A percentile compares a stretch with the other conserved stretches of the same genome.
phyloP scores from a whole-genome alignment of 2,329 filamentous ascomycete genomes.

The Curvularia verruculosa region DNA sequence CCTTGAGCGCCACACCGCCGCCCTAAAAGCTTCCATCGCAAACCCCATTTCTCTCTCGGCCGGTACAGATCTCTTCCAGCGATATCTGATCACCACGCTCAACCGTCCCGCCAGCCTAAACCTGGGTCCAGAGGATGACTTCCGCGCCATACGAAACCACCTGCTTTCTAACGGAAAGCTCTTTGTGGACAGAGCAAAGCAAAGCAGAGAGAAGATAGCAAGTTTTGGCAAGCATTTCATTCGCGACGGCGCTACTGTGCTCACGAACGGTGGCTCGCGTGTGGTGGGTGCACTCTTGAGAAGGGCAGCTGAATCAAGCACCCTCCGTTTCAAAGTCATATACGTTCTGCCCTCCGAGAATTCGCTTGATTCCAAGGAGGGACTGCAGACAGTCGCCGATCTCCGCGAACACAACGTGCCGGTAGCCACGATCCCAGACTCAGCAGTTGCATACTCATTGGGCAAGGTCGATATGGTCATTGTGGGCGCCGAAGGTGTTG shows the following conservation, averaged over 20 bases:
- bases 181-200: slow-evolving; percentile 86
- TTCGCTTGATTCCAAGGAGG: slow-evolving; percentile 59
- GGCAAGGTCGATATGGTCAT: slow-evolving; percentile 72
- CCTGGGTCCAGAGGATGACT: slow-evolving; percentile 65
- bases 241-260: slow-evolving; percentile 76
- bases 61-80: slow-evolving; percentile 93
- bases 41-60: slow-evolving; percentile 93
- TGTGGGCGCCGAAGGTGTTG: slow-evolving; percentile 79
- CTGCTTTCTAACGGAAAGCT: slow-evolving; percentile 83
- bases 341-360: slow-evolving; percentile 59
- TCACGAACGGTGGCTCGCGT: slow-evolving; percentile 87
- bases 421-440: slow-evolving; percentile 79
- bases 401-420: slow-evolving; percentile 77
- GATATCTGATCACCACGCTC: slow-evolving; percentile 81
- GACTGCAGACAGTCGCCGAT: slow-evolving; percentile 70
- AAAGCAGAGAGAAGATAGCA: slow-evolving; percentile 82
- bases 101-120: slow-evolving; percentile 56
- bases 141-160: slow-evolving; percentile 82
- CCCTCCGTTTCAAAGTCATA: slow-evolving; percentile 79
- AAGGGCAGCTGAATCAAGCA: slow-evolving; percentile 70
- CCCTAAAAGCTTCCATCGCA: slow-evolving; percentile 76
- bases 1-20: slow-evolving; percentile 75
- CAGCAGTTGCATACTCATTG: slow-evolving; percentile 80
- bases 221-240: slow-evolving; percentile 79
- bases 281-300: slow-evolving; percentile 80